Evolutionary conservation across 2,329 filamentous ascomycete genomes (phyloP), one percentile per base, ranked within the genome.

Genomic region (Aotearoamyces nothofagi): DNA sequence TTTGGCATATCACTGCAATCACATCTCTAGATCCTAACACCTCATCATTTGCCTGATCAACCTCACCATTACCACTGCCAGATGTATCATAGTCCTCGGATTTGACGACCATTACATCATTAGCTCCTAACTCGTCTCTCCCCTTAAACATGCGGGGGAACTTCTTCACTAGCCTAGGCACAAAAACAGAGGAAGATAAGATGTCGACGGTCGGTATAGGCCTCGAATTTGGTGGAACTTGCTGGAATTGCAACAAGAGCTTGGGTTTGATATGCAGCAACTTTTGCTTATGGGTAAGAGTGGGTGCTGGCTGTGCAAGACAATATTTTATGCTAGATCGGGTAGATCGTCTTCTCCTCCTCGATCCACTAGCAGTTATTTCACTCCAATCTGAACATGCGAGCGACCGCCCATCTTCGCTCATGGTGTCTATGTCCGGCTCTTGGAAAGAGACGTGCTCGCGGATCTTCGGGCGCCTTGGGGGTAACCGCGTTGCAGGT

Each of bases 151-250:
- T 60, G 5, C 67, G 63, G 1, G 75, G 70, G 36, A 75, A 75
- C 5, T 63, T 62, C 43, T 69, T 67, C 3, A 64, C 58, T 14
- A 79, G 52, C 11, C 63, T 60, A 5, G 72, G 65, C 13, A 72
- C 61, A 33, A 69, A 63, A 22, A 77, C 56, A n/a, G 66, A 68
- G 2, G 74, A 70, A 0, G 78, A 77, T 23, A 83, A 64, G n/a
- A 82, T 68, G 40, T 87, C 79, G 38, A 81, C 71, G 4, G 69
- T 66, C 1, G 79, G 79, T 29, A 62, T 61, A 0, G 77, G 75
- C 14, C 78, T 66, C 10, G 58, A 59, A 35, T 69, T 63, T 22
- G 61, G 53, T 2, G 64, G 59, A n/a, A 82, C 49, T 33, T 69
- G 63, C 44, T 84, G 79, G 10, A 86, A 56, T 49, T 87, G 79